Evolutionary conservation across 352 stramenopile genomes (phyloP), one percentile per base, ranked within the genome.

Genomic region (Pseudoperonospora humuli): DNA sequence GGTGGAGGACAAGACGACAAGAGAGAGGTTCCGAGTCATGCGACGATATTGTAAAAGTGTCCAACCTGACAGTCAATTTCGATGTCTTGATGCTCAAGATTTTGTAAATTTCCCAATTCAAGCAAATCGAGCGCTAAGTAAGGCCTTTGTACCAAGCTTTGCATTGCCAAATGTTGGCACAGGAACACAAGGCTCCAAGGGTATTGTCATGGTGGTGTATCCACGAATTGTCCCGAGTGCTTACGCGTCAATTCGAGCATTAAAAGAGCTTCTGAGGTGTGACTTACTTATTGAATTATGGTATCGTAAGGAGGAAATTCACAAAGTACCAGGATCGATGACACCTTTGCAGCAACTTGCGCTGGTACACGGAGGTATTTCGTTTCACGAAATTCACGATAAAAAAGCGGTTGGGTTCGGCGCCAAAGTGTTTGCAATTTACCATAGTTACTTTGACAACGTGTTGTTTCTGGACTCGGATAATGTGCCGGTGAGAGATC

Each of bases 381-480:
- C 46, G 7, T 54, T 74, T 20, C 29, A 31, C 10, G 40, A 47
- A 14, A 75, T 84, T 47, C n/a, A 61, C 6, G 42, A 70, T 23
- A 35, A 46, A 3, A 43, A 57, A 7, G 68, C 67, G 9, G 61
- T 45, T 2, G 56, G 66, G 5, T 86, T 84, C 40, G 55, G 54
- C 10, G 55, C 70, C 10, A 86, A 86, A 42, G 51, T 79, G 18
- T 63, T 68, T 45, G 62, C 68, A 7, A 61, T 86, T 41, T 61
- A 67, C 38, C 55, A 80, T 33, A 78, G 61, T 15, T 59, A 59
- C 4, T 51, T 84, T n/a, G 58, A 71, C 0, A 42, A 67, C 3
- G 34, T 82, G 9, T 36, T 84, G 34, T 79, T 85, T 47, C 45
- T 86, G 14, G 73, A 84, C 32, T 61, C 67, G 15, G 73, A 86